Conservation (phyloP, 805 yeast genomes). For the Candida silvatica region DNA sequence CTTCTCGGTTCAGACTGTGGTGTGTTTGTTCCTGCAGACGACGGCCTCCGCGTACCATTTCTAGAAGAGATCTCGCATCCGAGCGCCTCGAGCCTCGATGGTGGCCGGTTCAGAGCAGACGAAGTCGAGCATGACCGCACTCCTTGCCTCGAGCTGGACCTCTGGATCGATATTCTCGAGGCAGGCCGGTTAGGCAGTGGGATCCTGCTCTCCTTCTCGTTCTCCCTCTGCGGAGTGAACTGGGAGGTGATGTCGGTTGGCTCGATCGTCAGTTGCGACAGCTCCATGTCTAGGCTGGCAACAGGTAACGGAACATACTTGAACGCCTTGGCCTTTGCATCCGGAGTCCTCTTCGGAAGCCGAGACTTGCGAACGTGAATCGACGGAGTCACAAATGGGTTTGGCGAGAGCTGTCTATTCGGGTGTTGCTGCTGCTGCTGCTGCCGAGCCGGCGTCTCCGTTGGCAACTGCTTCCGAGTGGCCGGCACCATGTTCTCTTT, state of each 20-base stretch:
- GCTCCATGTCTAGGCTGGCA: neutral
- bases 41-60: slow-evolving; percentile 9
- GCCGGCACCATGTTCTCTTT: neutral
- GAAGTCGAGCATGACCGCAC: no score
- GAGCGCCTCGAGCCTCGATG: slow-evolving; percentile 7
- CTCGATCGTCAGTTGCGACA: neutral
- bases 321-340: slow-evolving; percentile 3
- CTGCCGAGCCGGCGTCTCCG: neutral
- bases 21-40: no score
- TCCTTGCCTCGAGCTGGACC: slow-evolving; percentile 11
- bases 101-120: no score
- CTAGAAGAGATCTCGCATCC: slow-evolving; percentile 6
- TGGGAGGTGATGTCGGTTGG: no score
- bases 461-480: neutral
- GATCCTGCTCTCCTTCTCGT: slow-evolving; percentile 4
- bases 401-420: slow-evolving; percentile 11
- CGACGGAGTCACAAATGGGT: slow-evolving; percentile 25
- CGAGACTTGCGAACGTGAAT: slow-evolving; percentile 9
- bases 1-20: no score
- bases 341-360: slow-evolving; percentile 8
- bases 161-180: slow-evolving; percentile 14
- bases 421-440: slow-evolving; percentile 8
- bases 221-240: neutral
- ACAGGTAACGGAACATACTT: slow-evolving; percentile 21
- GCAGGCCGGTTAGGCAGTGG: slow-evolving; percentile 21